Percentiles rank a stretch among this genome's conserved stretches.
Evolutionary conservation across 805 yeast species (phyloP).

Genomic region (Candida railenensis): DNA sequence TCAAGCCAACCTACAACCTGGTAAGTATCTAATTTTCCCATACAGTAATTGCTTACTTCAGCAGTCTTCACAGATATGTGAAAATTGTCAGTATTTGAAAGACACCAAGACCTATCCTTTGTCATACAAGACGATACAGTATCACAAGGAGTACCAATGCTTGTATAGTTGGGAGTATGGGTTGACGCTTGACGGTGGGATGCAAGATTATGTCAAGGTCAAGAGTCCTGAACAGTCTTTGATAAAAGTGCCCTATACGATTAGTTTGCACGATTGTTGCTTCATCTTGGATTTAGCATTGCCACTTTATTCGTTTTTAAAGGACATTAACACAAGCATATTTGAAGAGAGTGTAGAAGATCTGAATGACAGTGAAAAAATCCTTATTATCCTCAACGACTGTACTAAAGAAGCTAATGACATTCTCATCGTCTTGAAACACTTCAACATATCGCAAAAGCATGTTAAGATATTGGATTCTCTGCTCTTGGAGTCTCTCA

Average conservation of each 20-base stretch:
- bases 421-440: slow-evolving; percentile 30
- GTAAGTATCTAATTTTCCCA: slow-evolving; percentile 33
- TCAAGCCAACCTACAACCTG: slow-evolving; percentile 6
- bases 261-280: slow-evolving; percentile 37
- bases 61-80: slow-evolving; percentile 12
- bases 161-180: slow-evolving; percentile 26
- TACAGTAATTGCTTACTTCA: slow-evolving; percentile 32
- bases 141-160: slow-evolving; percentile 22
- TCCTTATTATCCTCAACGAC: slow-evolving; percentile 30
- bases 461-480: slow-evolving; percentile 15
- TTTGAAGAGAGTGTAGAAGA: slow-evolving; percentile 4
- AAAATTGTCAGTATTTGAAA: slow-evolving; percentile 15
- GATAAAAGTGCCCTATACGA: slow-evolving; percentile 26
- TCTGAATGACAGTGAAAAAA: slow-evolving; percentile 7
- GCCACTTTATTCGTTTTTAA: slow-evolving; percentile 32
- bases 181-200: slow-evolving; percentile 35
- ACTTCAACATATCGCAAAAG: slow-evolving; percentile 18
- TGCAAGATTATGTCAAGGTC: slow-evolving; percentile 35
- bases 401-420: slow-evolving; percentile 33
- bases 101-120: slow-evolving; percentile 2
- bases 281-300: slow-evolving; percentile 32
- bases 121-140: slow-evolving; percentile 7
- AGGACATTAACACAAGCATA: slow-evolving; percentile 5
- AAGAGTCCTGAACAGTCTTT: slow-evolving; percentile 22
- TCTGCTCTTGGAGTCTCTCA: not conserved